Base-by-base conservation (phyloP, 1,139 yeast genomes). In the Geotrichum macrosporum region DNA sequence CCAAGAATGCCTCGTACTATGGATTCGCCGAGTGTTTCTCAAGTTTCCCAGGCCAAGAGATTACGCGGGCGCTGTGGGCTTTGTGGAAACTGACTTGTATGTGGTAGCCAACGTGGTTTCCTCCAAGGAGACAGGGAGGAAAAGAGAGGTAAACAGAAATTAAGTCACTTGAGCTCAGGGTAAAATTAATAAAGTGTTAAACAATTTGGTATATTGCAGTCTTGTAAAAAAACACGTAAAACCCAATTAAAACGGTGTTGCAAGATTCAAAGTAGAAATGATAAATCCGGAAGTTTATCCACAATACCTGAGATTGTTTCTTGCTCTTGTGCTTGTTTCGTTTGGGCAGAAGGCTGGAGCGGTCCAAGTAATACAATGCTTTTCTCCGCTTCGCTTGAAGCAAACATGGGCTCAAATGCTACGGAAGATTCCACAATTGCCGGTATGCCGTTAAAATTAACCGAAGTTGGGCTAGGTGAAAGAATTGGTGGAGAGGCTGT, bases 261-360 rank as follows among this genome's bases (percentile, higher is more conserved):
- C n/a, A n/a, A n/a, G 27, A 8, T 24, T 35, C 24, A 45, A 10
- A 55, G 38, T 38, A 56, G 30, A 34, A 57, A 59, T 1, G 57
- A 51, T 15, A 60, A 53, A 36, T 60, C 61, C 21, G 64, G 64
- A 8, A 60, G 53, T 3, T 49, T 32, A n/a, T 51, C 44, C 2
- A 59, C 57, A 30, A 60, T 59, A 10, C 46, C 45, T 9, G 53
- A 49, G 16, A 60, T 50, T 9, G 41, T 35, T 18, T 50, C 55
- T 2, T 57, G 56, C 15, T 60, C 63, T 9, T 41, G 40, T 20
- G 48, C 46, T 40, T 50, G 43, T 18, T 46, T 48, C 13, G 52
- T 46, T 8, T 47, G 35, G 3, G 46, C 50, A 2, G 61, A 36
- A 3, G 52, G 55, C 13, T 52, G 51, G 3, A 47, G 26, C 2